Conservation (phyloP, 1,139 yeast genomes). For the Yamadazyma membranifaciens region DNA sequence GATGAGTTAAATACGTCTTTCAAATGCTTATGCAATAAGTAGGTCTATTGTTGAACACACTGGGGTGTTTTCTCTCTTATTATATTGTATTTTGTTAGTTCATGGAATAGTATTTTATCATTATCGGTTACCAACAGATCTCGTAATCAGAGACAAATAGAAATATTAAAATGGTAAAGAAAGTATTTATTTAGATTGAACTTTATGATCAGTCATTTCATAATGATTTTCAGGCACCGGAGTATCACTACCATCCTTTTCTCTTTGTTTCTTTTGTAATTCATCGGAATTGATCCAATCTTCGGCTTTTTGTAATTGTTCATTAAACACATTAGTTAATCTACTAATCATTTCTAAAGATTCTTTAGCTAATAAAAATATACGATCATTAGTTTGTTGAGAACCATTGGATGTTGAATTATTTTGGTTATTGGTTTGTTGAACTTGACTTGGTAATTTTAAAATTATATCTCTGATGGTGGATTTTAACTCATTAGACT, state of each 20-base stretch:
- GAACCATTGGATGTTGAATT: slow-evolving; percentile 14
- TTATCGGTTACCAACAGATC: no score
- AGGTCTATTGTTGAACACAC: no score
- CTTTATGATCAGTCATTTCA: slow-evolving; percentile 10
- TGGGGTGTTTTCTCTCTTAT: no score
- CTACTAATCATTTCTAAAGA: slow-evolving; percentile 84
- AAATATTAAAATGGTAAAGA: neutral
- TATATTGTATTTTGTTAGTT: no score
- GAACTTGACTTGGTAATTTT: slow-evolving; percentile 56
- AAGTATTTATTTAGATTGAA: slow-evolving; percentile 10
- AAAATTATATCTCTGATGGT: slow-evolving; percentile 80
- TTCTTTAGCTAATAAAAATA: slow-evolving; percentile 81
- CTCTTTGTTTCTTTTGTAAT: neutral
- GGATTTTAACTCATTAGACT: slow-evolving; percentile 43
- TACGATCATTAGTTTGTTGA: slow-evolving; percentile 56
- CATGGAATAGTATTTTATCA: no score
- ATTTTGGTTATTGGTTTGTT: slow-evolving; percentile 24
- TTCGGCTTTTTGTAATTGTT: slow-evolving; percentile 81
- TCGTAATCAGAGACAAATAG: neutral
- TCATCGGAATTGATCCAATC: slow-evolving; percentile 62
- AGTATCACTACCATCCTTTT: neutral
- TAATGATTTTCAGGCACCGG: slow-evolving; percentile 3
- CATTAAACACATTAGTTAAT: slow-evolving; percentile 79
- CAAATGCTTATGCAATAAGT: no score
- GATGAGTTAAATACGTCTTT: no score